Conservation (phyloP, 768 basidiomycete genomes). For the Hirschioporus abietinus region DNA sequence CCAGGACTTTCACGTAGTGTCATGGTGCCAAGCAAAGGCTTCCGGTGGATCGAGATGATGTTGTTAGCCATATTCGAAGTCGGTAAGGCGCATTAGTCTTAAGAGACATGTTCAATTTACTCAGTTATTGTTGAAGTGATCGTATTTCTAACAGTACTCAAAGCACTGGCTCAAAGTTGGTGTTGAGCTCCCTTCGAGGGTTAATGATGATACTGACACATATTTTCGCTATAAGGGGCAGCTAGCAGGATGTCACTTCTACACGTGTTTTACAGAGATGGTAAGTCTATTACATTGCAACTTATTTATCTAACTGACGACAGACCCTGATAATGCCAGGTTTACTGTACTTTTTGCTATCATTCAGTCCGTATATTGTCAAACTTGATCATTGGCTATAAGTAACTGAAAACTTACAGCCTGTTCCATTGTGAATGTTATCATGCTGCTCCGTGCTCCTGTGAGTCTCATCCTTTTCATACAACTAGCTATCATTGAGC, state of each 20-base stretch:
- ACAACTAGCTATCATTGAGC: neutral
- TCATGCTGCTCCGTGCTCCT: neutral
- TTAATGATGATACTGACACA: neutral
- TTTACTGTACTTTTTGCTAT: neutral
- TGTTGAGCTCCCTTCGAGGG: neutral
- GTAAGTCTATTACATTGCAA: neutral
- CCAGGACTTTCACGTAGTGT: neutral
- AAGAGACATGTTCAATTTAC: neutral
- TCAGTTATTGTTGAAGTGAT: neutral
- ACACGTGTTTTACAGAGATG: neutral
- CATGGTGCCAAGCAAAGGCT: neutral
- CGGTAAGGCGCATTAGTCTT: neutral
- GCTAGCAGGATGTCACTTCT: neutral
- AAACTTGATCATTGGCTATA: neutral
- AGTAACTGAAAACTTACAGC: neutral
- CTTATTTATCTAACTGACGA: neutral
- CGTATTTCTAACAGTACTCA: neutral
- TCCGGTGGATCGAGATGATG: neutral
- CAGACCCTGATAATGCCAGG: neutral
- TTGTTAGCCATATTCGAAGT: neutral
- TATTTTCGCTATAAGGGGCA: neutral
- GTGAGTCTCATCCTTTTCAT: neutral
- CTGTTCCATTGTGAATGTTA: neutral
- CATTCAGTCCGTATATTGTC: neutral
- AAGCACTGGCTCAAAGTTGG: neutral